Base-by-base conservation (phyloP, 2,329 filamentous ascomycete species). In the Fusarium sp. region DNA sequence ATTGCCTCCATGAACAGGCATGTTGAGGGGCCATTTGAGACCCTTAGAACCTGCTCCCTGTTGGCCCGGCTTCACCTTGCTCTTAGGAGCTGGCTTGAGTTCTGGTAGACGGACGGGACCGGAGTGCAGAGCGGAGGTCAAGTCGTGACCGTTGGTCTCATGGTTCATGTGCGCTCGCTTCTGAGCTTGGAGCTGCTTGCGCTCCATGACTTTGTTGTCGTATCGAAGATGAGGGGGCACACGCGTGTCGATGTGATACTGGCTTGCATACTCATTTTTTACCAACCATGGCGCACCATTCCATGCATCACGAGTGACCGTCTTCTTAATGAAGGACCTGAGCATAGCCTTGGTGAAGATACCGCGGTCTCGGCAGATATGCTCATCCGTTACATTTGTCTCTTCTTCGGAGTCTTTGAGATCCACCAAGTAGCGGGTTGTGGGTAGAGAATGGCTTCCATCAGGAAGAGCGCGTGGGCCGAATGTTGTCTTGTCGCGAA, bases 251-350 rank as follows among this genome's bases (percentile, higher is more conserved):
- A 99, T 96, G 67, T 93, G 90, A 79, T 96, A 97, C 68, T 90
- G 87, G 47, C 89, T 88, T 2, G 96, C 96, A 63, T 97, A 90
- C 56, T 93, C 90, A 37, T 92, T 87, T 81, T 97, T 98, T 20
- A 98, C 95, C 58, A 97, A 83, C 96, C 96, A 99, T 0, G 96
- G 95, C 1, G 96, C 96, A n/a, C 95, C 95, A 65, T 90, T 95
- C 93, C 94, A 98, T 6, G 93, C 89, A 76, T 98, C 96, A 66
- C 95, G 86, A 3, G 90, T 92, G n/a, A 98, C 92, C 1, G 94
- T 96, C 80, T 97, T 94, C 78, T 97, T 97, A 69, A 99, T 93
- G 72, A 98, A 99, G 8, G 94, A 93, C 34, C 95, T 90, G 42
- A 99, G 85, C 79, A 98, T 94, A 50, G 94, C 90, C 81, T 99